Evolutionary conservation across 352 stramenopile genomes (phyloP), one percentile per base, ranked within the genome.

Genomic region (Blastocystis sp.): DNA sequence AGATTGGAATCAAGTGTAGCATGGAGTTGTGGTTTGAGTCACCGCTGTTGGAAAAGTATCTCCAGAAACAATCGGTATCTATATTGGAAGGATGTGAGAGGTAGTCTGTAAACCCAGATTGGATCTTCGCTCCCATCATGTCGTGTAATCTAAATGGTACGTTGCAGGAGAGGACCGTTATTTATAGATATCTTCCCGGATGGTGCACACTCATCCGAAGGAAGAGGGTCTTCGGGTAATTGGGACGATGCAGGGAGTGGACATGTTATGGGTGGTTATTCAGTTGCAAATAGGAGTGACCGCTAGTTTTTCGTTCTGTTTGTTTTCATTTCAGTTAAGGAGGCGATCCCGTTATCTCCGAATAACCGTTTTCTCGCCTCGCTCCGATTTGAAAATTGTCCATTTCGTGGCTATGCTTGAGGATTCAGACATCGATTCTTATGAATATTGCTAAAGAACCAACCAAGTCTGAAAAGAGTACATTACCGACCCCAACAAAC

Each of bases 141-240:
- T 38, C 59, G 8, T 71, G 59, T 29, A 24, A 71, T 44, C 38
- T 71, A 24, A 24, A 71, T 11, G 59, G 59, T 71, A 27, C 16
- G 32, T 24, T 11, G 4, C 11, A 21, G 7, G 8, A 24, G n/a
- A 21, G 18, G 21, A 38, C 18, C n/a, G 18, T 76, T 4, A 49
- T 27, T 16, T 14, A 9, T 56, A 76, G 64, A 76, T 51, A 76
- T 76, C 38, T 76, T 76, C 42, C 64, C 64, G 6, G 44, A 56
- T 18, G 40, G 51, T 29, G 3, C 6, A 21, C 64, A 56, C n/a
- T 18, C 51, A 7, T 14, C 7, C 6, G 21, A 53, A 7, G 18
- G 24, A 3, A 27, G 64, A 54, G 64, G 64, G 21, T 76, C 64
- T 54, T 76, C 64, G 11, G 64, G 64, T 11, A 76, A 76, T 29